These are phyloP conservation scores for Penicillium sp. DNA, from an alignment of 2,329 filamentous ascomycete species.

Conservation along the genomic window DNA sequence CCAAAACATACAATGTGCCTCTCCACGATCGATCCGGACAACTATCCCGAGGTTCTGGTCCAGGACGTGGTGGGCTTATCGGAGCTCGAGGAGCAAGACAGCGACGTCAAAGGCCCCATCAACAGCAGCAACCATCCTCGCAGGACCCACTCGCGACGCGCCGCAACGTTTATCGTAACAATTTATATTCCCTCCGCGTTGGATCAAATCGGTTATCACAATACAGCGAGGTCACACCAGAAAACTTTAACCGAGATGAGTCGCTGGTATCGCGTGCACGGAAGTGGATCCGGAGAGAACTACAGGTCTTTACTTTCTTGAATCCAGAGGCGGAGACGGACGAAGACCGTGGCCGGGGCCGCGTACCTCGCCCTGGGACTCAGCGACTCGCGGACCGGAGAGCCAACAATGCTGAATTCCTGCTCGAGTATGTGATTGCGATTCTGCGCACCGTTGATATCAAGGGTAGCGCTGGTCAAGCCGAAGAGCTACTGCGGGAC, in stretches of 20 bases:
- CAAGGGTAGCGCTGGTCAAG: constrained; percentile 73
- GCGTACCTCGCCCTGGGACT: constrained; percentile 27
- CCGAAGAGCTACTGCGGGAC: constrained; percentile 74
- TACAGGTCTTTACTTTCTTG: constrained; percentile 79
- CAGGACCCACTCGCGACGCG: constrained; percentile 59
- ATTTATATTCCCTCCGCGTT: constrained; percentile 76
- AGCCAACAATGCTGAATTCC: constrained; percentile 73
- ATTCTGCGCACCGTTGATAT: constrained; percentile 81
- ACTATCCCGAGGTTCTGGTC: constrained; percentile 6
- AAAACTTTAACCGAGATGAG: constrained; percentile 62
- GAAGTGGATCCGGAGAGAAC: constrained; percentile 78
- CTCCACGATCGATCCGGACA: constrained; percentile 20
- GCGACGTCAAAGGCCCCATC: constrained; percentile 21
- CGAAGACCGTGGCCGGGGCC: constrained; percentile 13
- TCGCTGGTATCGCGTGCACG: constrained; percentile 73
- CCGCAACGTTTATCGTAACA: constrained; percentile 68
- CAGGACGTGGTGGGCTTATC: constrained; percentile 3
- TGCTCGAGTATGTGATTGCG: constrained; percentile 81
- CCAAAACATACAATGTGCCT: constrained; percentile 60
- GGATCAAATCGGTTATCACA: constrained; percentile 76
- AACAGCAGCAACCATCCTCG: constrained; percentile 29
- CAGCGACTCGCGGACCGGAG: constrained; percentile 45
- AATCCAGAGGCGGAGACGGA: constrained; percentile 37
- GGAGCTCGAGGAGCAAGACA: constrained; percentile 8
- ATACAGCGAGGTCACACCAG: constrained; percentile 71